These are phyloP conservation scores for Mychonastes homosphaera DNA, from an alignment of 139 green algal species.

Conservation along the genomic window DNA sequence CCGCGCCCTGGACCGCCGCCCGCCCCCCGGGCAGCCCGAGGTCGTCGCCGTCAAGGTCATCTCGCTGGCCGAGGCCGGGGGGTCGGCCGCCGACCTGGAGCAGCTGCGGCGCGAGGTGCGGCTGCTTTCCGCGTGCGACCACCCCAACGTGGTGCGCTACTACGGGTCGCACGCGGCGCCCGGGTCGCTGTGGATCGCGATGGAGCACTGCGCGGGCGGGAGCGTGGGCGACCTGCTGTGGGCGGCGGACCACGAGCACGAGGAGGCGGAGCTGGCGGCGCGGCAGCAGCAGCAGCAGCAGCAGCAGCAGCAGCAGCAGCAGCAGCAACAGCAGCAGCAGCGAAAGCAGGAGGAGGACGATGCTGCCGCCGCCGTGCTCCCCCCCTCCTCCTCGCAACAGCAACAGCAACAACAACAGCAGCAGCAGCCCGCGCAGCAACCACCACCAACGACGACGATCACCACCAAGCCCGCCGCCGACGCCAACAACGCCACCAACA, in stretches of 20 bases:
- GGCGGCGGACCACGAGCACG: slow-evolving; percentile 13
- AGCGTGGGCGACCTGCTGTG: slow-evolving; percentile 80
- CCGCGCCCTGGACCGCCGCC: slow-evolving; percentile 48
- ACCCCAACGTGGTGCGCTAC: slow-evolving; percentile 92
- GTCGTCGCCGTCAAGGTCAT: slow-evolving; percentile 85
- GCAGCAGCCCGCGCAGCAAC: no score
- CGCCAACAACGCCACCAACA: no score
- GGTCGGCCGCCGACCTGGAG: slow-evolving; percentile 32
- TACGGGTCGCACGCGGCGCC: slow-evolving; percentile 49
- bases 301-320: no score
- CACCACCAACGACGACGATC: no score
- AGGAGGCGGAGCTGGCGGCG: no score
- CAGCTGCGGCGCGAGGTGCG: slow-evolving; percentile 56
- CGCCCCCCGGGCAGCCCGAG: slow-evolving; percentile 29
- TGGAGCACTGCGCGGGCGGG: slow-evolving; percentile 96
- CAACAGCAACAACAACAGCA: no score
- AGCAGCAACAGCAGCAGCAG: no score
- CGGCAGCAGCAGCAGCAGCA: no score
- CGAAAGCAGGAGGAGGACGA: no score
- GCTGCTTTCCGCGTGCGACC: slow-evolving; percentile 79
- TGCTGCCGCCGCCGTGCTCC: no score
- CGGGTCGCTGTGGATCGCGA: slow-evolving; percentile 85
- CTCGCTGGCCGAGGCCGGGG: slow-evolving; percentile 13
- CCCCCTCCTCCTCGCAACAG: no score
- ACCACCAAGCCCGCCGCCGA: no score